Base-by-base conservation (phyloP, 306 rosid species). In the Corylus americana region DNA sequence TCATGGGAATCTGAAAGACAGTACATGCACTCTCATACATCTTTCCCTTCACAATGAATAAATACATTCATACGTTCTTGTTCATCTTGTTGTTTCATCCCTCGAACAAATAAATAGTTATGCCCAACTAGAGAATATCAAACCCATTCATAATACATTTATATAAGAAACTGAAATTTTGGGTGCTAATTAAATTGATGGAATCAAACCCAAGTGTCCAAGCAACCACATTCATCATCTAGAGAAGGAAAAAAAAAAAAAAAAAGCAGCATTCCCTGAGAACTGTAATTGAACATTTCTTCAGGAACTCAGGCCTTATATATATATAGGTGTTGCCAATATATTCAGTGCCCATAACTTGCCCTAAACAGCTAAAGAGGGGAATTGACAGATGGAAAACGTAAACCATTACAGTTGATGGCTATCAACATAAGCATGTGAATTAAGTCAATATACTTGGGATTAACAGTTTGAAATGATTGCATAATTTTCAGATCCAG, bases 1-100 rank as follows among this genome's bases (percentile, higher is more conserved):
- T 96, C 99, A 96, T 93, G 29, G 99, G 99, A 80, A 96, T 86
- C 99, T 96, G 92, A 70, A 83, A 70, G 51, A 70, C 48, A 48
- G 7, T 71, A 71, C 37, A 48, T n/a, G 47, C 61, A 61, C 73
- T 4, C 3, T 74, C 55, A 10, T 25, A 39, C 54, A 70, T 64
- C 37, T 37, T 58, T 27, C 53, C 45, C 44, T 55, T 11, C n/a
- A 20, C 20, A 55, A 62, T 2, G 44, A 62, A 62, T 2, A 13
- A 4, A 17, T 12, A 27, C 44, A 27, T 13, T 17, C 16, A 17
- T 70, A 25, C 29, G 0, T 47, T 48, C 62, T 63, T 63, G 44
- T 42, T 42, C 45, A 42, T 42, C 45, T 42, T 42, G 8, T 42
- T 42, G 45, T 63, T 29, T 35, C 70, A 31, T 12, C 39, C 58